Base-by-base conservation (phyloP, 257 asterid species). In the Nicotiana sylvestris region DNA sequence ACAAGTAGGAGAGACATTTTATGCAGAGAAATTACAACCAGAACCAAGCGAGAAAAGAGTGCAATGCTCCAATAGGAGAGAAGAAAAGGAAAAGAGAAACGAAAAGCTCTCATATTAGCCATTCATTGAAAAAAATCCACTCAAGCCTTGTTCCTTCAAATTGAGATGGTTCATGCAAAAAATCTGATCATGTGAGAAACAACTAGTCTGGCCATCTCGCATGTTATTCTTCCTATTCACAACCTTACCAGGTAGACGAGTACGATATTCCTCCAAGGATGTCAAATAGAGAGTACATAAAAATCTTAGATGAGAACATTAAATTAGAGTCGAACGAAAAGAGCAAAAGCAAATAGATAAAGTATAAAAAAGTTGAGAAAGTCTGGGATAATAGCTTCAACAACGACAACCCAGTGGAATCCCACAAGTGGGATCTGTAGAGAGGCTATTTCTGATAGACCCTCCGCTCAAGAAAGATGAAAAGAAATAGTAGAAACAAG, bases 191-290 rank as follows among this genome's bases (percentile, higher is more conserved):
- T 70, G 32, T 39, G 35, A 70, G 78, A 32, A 21, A 70, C 57
- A 70, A 39, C 57, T 29, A 69, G 33, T 69, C 57, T n/a, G 57
- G 57, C 43, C 18, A 69, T 70, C 18, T 70, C 35, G 33, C 32
- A n/a, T 39, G 35, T 46, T 72, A 46, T 72, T 72, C 77, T 21
- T 72, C 78, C 33, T 10, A 72, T 72, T 70, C n/a, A 70, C 35
- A 70, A 43, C 60, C 78, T 43, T 25, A 72, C 37, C 60, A 39
- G 7, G 35, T 21, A 43, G n/a, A 72, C 21, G 12, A 72, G 60
- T 46, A 46, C 6, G 13, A 72, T 25, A 72, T 11, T 43, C 78
- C 60, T 43, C 58, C 60, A 72, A 46, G 32, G 60, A 21, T 43
- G 60, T 46, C 78, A 72, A 72, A 72, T 72, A 43, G 37, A 72